Percentiles rank a stretch among this genome's conserved stretches.
Conservation (phyloP, 1,284 basidiomycete species). For the Cutaneotrichosporon dermatis region DNA sequence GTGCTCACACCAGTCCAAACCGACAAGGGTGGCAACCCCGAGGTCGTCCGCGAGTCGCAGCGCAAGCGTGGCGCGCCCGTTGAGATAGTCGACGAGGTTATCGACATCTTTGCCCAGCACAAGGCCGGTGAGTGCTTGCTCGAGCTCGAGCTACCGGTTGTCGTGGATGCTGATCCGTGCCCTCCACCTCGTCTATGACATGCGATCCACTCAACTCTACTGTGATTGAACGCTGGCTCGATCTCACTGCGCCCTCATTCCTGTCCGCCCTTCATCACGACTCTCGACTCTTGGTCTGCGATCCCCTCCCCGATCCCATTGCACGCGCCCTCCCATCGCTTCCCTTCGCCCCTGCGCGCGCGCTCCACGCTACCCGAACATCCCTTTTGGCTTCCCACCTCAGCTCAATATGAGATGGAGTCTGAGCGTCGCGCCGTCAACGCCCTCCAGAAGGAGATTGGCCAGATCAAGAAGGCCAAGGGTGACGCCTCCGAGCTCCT, state of each 20-base stretch:
- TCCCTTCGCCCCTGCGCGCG: no score
- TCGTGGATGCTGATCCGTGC: constrained; percentile 1
- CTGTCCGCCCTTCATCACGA: no score
- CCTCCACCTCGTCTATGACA: background rate
- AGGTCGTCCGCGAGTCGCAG: constrained; percentile 87
- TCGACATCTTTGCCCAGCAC: constrained; percentile 67
- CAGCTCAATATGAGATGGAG: constrained; percentile 82
- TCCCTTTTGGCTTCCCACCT: no score
- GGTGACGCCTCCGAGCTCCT: constrained; percentile 81
- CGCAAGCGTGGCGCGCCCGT: constrained; percentile 81
- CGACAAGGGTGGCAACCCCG: constrained; percentile 89
- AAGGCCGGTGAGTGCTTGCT: constrained; percentile 63
- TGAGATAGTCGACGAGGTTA: constrained; percentile 89
- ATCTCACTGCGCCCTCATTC: no score
- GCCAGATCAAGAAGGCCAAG: constrained; percentile 90
- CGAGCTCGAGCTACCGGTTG: no score
- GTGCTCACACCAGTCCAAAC: constrained; percentile 38
- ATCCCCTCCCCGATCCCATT: no score
- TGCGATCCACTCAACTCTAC: no score
- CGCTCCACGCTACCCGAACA: no score
- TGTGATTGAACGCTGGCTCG: no score
- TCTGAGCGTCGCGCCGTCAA: constrained; percentile 77
- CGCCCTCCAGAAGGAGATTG: constrained; percentile 88
- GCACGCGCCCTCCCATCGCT: background rate
- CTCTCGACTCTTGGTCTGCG: no score